Conservation (phyloP, 306 rosid species). For the Bauhinia variegata region DNA sequence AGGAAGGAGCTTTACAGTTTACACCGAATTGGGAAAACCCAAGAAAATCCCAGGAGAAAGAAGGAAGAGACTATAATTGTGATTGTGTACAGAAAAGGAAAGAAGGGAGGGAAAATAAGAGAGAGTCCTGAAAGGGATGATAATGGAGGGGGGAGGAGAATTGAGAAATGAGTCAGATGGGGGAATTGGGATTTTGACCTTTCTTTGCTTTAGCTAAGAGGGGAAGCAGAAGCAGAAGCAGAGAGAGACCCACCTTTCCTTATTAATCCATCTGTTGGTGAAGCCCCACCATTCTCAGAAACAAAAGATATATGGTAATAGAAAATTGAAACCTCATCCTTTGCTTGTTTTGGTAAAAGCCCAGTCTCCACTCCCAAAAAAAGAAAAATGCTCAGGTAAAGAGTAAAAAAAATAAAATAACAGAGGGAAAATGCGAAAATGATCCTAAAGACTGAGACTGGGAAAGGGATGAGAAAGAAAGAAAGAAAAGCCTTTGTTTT, state of each 20-base stretch:
- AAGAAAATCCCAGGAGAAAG: slow-evolving; percentile 2
- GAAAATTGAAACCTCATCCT: slow-evolving; percentile 34
- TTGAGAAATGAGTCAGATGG: slow-evolving; percentile 20
- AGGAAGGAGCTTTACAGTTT: slow-evolving; percentile 31
- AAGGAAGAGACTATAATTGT: too few species aligned
- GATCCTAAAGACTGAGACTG: too few species aligned
- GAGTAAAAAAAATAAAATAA: background rate
- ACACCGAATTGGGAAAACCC: slow-evolving; percentile 26
- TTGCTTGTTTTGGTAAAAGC: slow-evolving; percentile 64
- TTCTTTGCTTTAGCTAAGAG: slow-evolving; percentile 23
- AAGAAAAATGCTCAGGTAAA: slow-evolving; percentile 7
- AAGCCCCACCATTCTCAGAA: slow-evolving; percentile 37
- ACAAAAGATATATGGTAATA: slow-evolving; percentile 19
- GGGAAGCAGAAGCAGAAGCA: slow-evolving; percentile 15
- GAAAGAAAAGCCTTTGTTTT: too few species aligned
- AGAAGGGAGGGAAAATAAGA: slow-evolving; percentile 24
- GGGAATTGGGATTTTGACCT: slow-evolving; percentile 25
- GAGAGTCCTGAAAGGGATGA: slow-evolving; percentile 15
- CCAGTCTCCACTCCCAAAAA: slow-evolving; percentile 10
- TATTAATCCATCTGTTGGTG: slow-evolving; percentile 36
- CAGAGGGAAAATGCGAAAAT: slow-evolving; percentile 4
- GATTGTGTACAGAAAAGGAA: slow-evolving; percentile 26
- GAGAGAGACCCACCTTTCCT: slow-evolving; percentile 33
- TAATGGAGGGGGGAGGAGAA: slow-evolving; percentile 20
- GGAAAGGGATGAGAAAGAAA: too few species aligned